Evolutionary conservation across 371 early-diverging fungal genomes (phyloP), one percentile per base, ranked within the genome.

Genomic region (Haplosporangium sp.): DNA sequence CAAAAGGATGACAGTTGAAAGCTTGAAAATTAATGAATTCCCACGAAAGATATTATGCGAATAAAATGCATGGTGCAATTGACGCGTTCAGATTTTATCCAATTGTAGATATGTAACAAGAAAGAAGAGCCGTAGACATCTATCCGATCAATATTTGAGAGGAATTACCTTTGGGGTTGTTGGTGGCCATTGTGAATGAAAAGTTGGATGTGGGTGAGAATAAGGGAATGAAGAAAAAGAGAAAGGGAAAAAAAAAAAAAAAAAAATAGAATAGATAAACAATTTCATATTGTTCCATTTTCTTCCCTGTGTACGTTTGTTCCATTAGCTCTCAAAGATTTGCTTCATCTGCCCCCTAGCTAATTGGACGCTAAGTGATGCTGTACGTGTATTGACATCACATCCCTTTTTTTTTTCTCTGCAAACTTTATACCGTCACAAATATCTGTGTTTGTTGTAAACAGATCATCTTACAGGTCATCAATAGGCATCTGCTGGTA

Each of bases 141-240:
- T 27, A 27, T 27, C 27, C 27, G 1, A 27, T 27, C 15, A 9
- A 56, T 15, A 19, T 10, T 58, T 27, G 27, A 35, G 10, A 61
- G 38, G 40, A 27, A 42, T 55, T 69, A 75, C 75, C 75, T 69
- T 19, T 64, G 65, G 75, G 75, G 65, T 69, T 68, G n/a, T n/a
- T n/a, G n/a, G n/a, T n/a, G 60, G 67, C 66, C 74, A 74, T 74
- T 68, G 52, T 69, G 69, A 68, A 60, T 64, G 74, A 53, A 37
- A 20, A 35, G 65, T 20, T 66, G 38, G 61, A 55, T 20, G 58
- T 38, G 35, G 59, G 34, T 27, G 39, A 13, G 44, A 65, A 60
- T 67, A 59, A 42, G 53, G 34, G 35, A 50, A 39, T n/a, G 20
- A 57, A 37, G 13, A 62, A 66, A 48, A 47, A 19, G 34, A 39